Conservation (phyloP, 2,329 filamentous ascomycete species). For the Paracorniculantispora psalliotae region DNA sequence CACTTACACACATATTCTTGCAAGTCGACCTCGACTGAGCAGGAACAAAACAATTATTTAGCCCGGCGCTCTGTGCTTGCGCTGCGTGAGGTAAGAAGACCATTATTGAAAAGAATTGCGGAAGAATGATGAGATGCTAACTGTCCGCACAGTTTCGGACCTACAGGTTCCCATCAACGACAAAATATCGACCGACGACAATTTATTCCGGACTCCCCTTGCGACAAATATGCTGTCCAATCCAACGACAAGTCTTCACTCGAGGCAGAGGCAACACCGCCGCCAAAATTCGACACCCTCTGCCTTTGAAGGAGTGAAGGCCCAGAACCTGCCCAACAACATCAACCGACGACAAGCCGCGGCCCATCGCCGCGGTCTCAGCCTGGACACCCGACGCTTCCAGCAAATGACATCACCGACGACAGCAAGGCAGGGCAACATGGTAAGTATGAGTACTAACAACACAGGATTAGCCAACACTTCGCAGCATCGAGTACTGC, state of each 20-base stretch:
- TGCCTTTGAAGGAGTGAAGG: constrained; percentile 70
- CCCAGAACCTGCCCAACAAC: constrained; percentile 54
- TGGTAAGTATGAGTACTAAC: constrained; percentile 52
- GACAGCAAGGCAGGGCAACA: constrained; percentile 27
- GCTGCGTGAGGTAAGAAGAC: constrained; percentile 67
- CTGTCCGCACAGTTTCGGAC: constrained; percentile 36
- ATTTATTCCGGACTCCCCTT: constrained; percentile 62
- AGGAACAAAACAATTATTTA: constrained; percentile 37
- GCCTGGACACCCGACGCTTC: constrained; percentile 65
- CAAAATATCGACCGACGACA: constrained; percentile 47
- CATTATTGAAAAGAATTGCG: not conserved
- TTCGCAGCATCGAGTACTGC: constrained; percentile 70
- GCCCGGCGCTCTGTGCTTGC: constrained; percentile 79
- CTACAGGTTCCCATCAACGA: constrained; percentile 44
- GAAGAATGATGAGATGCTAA: constrained; percentile 23
- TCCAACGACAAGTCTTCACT: constrained; percentile 65
- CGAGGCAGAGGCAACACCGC: constrained; percentile 55
- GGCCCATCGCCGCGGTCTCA: constrained; percentile 76
- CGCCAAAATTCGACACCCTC: constrained; percentile 83
- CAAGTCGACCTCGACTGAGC: constrained; percentile 45
- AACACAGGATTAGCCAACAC: constrained; percentile 48
- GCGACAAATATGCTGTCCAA: constrained; percentile 75
- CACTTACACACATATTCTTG: constrained; percentile 17
- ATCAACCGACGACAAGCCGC: constrained; percentile 38
- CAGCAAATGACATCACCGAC: constrained; percentile 20